Evolutionary conservation across 1,284 basidiomycete genomes (phyloP).

Genomic region (Anthracocystis setariae): DNA sequence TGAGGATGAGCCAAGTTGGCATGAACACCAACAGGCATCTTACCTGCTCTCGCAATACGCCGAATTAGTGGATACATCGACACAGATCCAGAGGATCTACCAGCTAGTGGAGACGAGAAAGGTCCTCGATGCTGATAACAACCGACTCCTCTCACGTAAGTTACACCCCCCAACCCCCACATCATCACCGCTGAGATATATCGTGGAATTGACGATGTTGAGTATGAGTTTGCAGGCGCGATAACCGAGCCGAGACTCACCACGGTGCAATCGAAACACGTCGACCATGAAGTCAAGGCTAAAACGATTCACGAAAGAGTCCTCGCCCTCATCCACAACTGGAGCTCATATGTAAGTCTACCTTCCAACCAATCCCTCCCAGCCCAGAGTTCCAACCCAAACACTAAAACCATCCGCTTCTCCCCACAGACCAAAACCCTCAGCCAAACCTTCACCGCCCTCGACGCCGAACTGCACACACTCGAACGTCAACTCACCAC

Average conservation of each 20-base stretch:
- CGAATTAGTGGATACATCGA: not conserved
- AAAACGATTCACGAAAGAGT: not conserved
- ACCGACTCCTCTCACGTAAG: conserved; percentile 1
- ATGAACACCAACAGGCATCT: conserved; percentile 7
- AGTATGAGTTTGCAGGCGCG: not conserved
- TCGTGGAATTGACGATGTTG: no score
- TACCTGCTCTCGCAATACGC: conserved; percentile 8
- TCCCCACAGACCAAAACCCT: conserved; percentile 10
- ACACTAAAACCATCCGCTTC: not conserved
- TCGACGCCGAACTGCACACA: conserved; percentile 7
- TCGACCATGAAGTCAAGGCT: not conserved
- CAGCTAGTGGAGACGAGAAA: not conserved
- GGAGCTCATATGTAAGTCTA: conserved; percentile 18
- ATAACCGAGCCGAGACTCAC: not conserved
- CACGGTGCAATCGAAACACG: not conserved
- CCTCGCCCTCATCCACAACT: not conserved
- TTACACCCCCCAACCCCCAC: not conserved
- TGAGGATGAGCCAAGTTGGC: conserved; percentile 1
- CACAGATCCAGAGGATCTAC: not conserved
- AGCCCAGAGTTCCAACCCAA: not conserved
- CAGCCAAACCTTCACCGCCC: conserved; percentile 10
- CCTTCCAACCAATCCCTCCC: not conserved
- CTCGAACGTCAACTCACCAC: conserved; percentile 8
- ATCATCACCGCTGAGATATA: no score
- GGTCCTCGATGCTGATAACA: conserved; percentile 6